Percentiles rank a stretch among this genome's conserved stretches.
Conservation (phyloP, 345 rosid genomes). For the Excoecaria agallocha region DNA sequence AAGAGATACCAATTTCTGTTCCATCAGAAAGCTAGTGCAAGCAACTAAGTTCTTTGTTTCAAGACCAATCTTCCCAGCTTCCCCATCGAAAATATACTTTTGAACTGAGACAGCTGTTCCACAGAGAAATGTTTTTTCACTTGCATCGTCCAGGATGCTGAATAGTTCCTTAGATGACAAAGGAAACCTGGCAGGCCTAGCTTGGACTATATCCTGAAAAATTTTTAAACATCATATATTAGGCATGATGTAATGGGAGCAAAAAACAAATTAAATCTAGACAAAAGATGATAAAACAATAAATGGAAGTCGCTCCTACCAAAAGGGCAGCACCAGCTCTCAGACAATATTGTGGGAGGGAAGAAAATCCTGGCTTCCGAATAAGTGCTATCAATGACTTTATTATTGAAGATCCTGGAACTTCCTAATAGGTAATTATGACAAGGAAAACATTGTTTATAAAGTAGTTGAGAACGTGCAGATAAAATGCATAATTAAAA, state of each 20-base stretch:
- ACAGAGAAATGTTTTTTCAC: constrained; percentile 82
- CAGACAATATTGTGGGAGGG: constrained; percentile 65
- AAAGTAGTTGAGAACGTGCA: neutral
- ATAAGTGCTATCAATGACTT: constrained; percentile 56
- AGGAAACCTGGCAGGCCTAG: constrained; percentile 65
- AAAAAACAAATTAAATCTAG: neutral
- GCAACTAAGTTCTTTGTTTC: constrained; percentile 86
- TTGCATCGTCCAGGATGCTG: constrained; percentile 87
- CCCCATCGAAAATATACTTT: constrained; percentile 88
- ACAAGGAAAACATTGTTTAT: neutral
- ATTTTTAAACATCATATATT: constrained; percentile 5
- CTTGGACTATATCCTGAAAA: constrained; percentile 77
- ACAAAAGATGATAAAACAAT: constrained; percentile 11
- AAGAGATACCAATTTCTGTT: constrained; percentile 71
- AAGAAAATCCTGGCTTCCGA: constrained; percentile 61
- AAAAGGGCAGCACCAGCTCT: constrained; percentile 81
- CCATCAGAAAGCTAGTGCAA: constrained; percentile 78
- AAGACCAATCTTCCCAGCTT: constrained; percentile 69
- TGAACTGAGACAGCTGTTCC: constrained; percentile 70
- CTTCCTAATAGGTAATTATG: constrained; percentile 46
- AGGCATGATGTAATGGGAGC: neutral
- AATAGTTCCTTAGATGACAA: constrained; percentile 73
- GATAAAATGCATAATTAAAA: neutral
- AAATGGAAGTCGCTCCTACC: constrained; percentile 44
- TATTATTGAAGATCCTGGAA: constrained; percentile 61